A percentile compares a stretch with the other conserved stretches of the same genome.
Evolutionary conservation across 129 eudicot species (phyloP).

Genomic region (Daucus carota): DH1_v3.0 NC_030387.2:23506501-23507000

Average conservation of each 20-base stretch:
- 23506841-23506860: no score
- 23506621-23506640: conserved; percentile 37
- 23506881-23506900: no score
- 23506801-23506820: neutral
- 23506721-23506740: conserved; percentile 43
- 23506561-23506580: conserved; percentile 88
- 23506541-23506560: no score
- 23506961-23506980: neutral
- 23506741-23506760: conserved; percentile 42
- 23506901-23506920: neutral
- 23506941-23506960: no score
- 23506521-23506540: no score
- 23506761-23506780: neutral
- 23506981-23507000: neutral
- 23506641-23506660: conserved; percentile 25
- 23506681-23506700: conserved; percentile 46
- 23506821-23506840: neutral
- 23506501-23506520: no score
- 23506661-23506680: conserved; percentile 47
- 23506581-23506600: conserved; percentile 45
- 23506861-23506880: no score
- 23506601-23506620: conserved; percentile 45
- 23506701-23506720: conserved; percentile 29
- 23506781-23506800: neutral
- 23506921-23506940: neutral